Evolutionary conservation across 2,329 filamentous ascomycete genomes (phyloP), one percentile per base, ranked within the genome.

Genomic region (Gaeumannomyces tritici): DNA sequence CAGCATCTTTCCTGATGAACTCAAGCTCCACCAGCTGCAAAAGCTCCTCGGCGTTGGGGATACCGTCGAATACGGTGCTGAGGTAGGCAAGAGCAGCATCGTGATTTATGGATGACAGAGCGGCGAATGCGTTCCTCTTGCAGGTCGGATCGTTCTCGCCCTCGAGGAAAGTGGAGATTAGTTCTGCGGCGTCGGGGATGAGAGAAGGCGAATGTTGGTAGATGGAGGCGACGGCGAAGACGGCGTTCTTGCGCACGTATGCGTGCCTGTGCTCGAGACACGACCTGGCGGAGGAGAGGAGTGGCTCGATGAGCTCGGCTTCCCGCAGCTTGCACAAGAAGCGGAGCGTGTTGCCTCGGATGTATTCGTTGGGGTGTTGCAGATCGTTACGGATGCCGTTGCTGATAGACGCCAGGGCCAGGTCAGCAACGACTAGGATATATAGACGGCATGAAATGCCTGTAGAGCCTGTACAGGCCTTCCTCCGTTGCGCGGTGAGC

Each of bases 371-470:
- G 63, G 95, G 88, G 71, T 97, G 93, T 74, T 98, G 93, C 65
- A 99, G 82, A 73, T 99, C 95, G 76, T 98, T 96, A 72, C 93
- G 89, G 72, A 99, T 98, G 67, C 95, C 95, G 77, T 99, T 99
- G 77, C 93, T 97, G 70, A 66, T 76, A 69, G 65, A 62, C 15
- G 21, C 12, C 21, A 26, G 27, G 27, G 24, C 33, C n/a, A 11
- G 42, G 61, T 65, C 57, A 64, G 61, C 35, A 64, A 31, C 62
- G 28, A 33, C 60, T 28, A n/a, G 29, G 4, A 5, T 6, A 51
- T 3, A 54, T 2, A 21, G 6, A 26, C 7, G 18, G 31, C 29
- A 28, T 33, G 55, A n/a, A n/a, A n/a, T n/a, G n/a, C 4, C 31
- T n/a, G 31, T n/a, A 42, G 13, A 5, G 27, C 31, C 8, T 51